phyloP scores from a whole-genome alignment of 352 stramenopile species.

The Phytophthora europaea region DNA sequence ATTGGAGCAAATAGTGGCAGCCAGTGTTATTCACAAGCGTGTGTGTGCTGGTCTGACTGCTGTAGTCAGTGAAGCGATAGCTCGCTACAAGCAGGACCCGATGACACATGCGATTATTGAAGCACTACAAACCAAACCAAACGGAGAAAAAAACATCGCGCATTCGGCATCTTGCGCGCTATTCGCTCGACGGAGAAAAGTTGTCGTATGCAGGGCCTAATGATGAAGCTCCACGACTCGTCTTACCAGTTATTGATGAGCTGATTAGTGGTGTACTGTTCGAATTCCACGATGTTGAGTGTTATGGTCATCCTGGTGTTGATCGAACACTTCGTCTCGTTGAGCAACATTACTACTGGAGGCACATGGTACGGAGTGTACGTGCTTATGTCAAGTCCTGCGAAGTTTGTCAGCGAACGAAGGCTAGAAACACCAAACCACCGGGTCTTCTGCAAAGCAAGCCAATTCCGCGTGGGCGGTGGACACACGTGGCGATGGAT shows the following conservation, averaged over 20 bases:
- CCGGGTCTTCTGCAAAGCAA: constrained; percentile 8
- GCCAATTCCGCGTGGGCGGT: constrained; percentile 11
- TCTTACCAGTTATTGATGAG: not conserved
- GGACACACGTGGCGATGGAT: constrained; percentile 18
- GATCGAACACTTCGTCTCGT: constrained; percentile 1
- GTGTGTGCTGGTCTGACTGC: not conserved
- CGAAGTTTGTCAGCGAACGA: not conserved
- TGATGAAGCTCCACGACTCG: not conserved
- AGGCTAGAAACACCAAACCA: not conserved
- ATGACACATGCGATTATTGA: not conserved
- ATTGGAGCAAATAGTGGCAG: not conserved
- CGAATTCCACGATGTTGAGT: constrained; percentile 1
- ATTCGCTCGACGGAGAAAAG: not conserved
- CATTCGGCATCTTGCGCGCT: not conserved
- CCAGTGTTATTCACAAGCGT: not conserved
- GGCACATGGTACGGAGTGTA: not conserved
- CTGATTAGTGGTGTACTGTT: not conserved
- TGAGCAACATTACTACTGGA: not conserved
- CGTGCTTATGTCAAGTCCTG: not conserved
- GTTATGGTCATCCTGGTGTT: not conserved
- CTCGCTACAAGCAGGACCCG: not conserved
- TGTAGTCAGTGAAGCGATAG: not conserved
- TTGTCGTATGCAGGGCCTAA: not conserved
- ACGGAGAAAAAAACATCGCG: not conserved
- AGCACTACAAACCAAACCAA: not conserved